Evolutionary conservation across 805 yeast genomes (phyloP).

Genomic region (Ogataea corticis): DNA sequence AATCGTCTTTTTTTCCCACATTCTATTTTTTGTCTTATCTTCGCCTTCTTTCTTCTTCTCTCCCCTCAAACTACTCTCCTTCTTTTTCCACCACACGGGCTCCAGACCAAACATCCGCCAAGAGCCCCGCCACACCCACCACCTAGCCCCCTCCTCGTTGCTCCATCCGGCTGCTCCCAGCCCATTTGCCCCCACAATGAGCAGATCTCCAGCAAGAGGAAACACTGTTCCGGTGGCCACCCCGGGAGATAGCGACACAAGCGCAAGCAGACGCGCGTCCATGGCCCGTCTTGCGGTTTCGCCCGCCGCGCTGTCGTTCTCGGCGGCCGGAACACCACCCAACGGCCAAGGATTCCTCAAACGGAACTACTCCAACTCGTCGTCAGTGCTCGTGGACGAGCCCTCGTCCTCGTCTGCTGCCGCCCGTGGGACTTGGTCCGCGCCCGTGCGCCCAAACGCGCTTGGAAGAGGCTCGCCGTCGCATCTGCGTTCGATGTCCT

Average conservation of each 20-base stretch:
- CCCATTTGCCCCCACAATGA: constrained; percentile 10
- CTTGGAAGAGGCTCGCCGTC: constrained; percentile 13
- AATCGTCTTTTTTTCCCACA: not conserved
- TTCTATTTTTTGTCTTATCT: not conserved
- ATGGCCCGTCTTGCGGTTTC: constrained; percentile 36
- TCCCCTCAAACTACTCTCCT: no score
- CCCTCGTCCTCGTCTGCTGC: constrained; percentile 5
- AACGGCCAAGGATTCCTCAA: constrained; percentile 13
- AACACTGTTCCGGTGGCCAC: constrained; percentile 12
- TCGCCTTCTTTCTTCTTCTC: not conserved
- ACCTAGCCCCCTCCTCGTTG: not conserved
- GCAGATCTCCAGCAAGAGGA: constrained; percentile 13
- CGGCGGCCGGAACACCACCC: constrained; percentile 14
- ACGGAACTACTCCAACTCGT: constrained; percentile 24
- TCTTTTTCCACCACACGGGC: no score
- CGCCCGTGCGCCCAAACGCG: constrained; percentile 2
- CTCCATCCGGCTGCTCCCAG: not conserved
- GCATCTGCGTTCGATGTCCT: constrained; percentile 20
- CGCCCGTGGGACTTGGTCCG: constrained; percentile 3
- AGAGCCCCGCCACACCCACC: not conserved
- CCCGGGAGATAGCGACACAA: constrained; percentile 5
- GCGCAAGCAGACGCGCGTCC: constrained; percentile 32
- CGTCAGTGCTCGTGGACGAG: constrained; percentile 27
- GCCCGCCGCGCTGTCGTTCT: constrained; percentile 18
- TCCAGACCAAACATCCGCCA: no score